Base-by-base conservation (phyloP, 108 stramenopile species). In the Nitzschia palea region DNA sequence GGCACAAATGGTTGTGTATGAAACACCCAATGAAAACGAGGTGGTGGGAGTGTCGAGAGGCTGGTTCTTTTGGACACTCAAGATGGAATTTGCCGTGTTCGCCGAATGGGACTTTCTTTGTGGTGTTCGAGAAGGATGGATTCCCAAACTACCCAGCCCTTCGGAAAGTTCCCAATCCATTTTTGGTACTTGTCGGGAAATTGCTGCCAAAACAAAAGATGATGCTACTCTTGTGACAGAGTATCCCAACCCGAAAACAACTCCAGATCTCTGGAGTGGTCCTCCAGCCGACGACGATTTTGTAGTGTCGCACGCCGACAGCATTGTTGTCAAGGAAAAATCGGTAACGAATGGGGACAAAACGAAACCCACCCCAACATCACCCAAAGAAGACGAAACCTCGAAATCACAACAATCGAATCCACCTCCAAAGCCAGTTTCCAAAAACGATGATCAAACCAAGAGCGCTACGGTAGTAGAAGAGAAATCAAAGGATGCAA, bases 31-130 rank as follows among this genome's bases (percentile, higher is more conserved):
- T 8, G 47, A 20, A 18, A 44, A 27, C 18, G 17, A 12, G 17
- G 51, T 12, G 1, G 44, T 44, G 3, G 80, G 78, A 15, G 60
- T 59, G 2, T 72, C 71, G 5, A 65, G 68, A 44, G 89, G 82
- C 10, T 90, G 89, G 89, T 90, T 90, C 60, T 90, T 63, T 53
- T 87, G 80, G 82, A 87, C 76, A 18, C 66, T 80, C 25, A 84
- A 87, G 63, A 83, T 67, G 62, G 86, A 87, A 71, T 78, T 75
- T 6, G 81, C 69, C 0, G 83, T 68, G 20, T 86, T 85, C 70
- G 82, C 80, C 3, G 89, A 90, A 78, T 90, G 86, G 86, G 81
- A 90, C 63, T 90, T 72, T 53, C 68, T 83, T 45, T 73, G 80
- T 17, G 89, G 86, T 2, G 22, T 86, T 30, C 37, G 45, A 34